phyloP scores from a whole-genome alignment of 495 filamentous ascomycete species.

The Hyphodiscus hymeniophilus region DNA sequence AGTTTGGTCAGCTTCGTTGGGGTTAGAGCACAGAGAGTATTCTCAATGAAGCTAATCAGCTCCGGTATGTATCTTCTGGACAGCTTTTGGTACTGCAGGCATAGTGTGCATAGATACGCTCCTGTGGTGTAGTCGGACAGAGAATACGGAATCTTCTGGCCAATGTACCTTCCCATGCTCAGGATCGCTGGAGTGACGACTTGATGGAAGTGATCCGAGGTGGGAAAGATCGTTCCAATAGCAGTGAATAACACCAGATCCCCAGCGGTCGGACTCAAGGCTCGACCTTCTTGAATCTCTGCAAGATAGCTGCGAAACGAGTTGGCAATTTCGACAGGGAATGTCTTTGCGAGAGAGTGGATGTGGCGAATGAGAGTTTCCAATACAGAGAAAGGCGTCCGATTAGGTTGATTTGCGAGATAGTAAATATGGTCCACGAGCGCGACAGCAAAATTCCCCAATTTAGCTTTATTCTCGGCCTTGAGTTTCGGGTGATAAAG shows the following conservation, averaged over 20 bases:
- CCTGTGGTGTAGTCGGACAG: constrained; percentile 62
- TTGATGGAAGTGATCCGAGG: constrained; percentile 93
- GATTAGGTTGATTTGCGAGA: constrained; percentile 30
- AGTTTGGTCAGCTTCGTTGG: constrained; percentile 37
- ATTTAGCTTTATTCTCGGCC: constrained; percentile 73
- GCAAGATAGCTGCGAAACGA: constrained; percentile 69
- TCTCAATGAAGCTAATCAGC: constrained; percentile 69
- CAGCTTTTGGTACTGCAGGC: constrained; percentile 67
- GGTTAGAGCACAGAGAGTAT: constrained; percentile 61
- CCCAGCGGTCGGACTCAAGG: constrained; percentile 54
- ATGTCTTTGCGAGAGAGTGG: constrained; percentile 79
- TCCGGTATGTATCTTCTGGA: constrained; percentile 87
- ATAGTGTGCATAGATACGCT: constrained; percentile 68
- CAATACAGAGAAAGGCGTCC: constrained; percentile 48
- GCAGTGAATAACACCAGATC: constrained; percentile 79
- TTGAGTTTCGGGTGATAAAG: constrained; percentile 83
- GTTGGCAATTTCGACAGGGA: constrained; percentile 64
- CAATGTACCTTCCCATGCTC: constrained; percentile 72
- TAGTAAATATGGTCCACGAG: constrained; percentile 69
- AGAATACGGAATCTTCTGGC: constrained; percentile 56
- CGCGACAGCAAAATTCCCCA: constrained; percentile 62
- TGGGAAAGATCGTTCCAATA: constrained; percentile 78
- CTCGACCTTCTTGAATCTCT: constrained; percentile 49
- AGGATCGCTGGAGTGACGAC: constrained; percentile 85
- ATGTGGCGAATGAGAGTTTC: constrained; percentile 70